Percentiles rank a stretch among this genome's conserved stretches.
Conservation (phyloP, 192 early-diverging fungal species). For the Chytriomyces hyalinus region DNA sequence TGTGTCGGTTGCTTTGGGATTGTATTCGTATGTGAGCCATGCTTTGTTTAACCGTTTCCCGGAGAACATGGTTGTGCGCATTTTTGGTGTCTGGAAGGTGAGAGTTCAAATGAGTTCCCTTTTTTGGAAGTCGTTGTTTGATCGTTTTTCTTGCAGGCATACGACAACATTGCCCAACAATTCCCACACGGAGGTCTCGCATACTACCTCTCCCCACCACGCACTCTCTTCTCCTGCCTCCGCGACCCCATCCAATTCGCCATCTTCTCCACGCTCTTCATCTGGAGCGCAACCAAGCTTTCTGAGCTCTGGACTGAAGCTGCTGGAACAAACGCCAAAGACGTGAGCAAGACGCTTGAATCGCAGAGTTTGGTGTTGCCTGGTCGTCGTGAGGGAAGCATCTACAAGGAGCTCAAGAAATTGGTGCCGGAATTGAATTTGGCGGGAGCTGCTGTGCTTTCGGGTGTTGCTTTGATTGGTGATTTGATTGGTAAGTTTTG, state of each 20-base stretch:
- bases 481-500: slow-evolving; percentile 74
- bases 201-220: slow-evolving; percentile 92
- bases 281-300: slow-evolving; percentile 81
- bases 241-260: slow-evolving; percentile 90
- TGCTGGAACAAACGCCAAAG: slow-evolving; percentile 89
- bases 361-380: slow-evolving; percentile 88
- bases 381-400: slow-evolving; percentile 85
- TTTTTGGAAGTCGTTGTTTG: neutral
- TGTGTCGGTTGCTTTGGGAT: slow-evolving; percentile 85
- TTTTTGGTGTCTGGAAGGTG: slow-evolving; percentile 87
- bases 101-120: neutral
- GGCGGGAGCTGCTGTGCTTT: slow-evolving; percentile 85
- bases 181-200: slow-evolving; percentile 86
- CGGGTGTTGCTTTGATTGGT: slow-evolving; percentile 80
- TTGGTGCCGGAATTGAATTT: slow-evolving; percentile 89
- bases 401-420: slow-evolving; percentile 96
- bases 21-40: slow-evolving; percentile 92
- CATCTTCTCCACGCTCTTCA: slow-evolving; percentile 82
- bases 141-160: slow-evolving; percentile 53
- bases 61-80: slow-evolving; percentile 81
- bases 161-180: slow-evolving; percentile 84
- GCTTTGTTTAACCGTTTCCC: slow-evolving; percentile 91
- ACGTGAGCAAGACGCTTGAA: slow-evolving; percentile 89
- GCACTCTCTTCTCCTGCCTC: slow-evolving; percentile 74
- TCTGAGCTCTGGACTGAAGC: slow-evolving; percentile 94